Evolutionary conservation across 2,329 filamentous ascomycete genomes (phyloP).

Genomic region (Colletotrichum noveboracense): DNA sequence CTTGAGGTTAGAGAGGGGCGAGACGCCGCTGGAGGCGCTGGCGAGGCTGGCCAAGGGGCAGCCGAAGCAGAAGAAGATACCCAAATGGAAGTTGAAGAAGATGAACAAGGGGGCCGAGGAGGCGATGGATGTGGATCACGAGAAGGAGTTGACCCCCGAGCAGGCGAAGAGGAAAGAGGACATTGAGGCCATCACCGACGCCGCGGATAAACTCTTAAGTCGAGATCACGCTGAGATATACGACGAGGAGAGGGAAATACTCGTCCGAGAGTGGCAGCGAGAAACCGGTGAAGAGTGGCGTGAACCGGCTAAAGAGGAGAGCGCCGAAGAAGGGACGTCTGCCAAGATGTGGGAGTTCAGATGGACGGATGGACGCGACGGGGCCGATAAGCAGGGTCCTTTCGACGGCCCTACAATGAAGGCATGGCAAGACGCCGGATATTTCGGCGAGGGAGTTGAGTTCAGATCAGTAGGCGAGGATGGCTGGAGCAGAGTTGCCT

Average conservation of each 20-base stretch:
- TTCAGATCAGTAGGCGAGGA: slow-evolving; percentile 67
- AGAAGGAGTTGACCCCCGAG: slow-evolving; percentile 67
- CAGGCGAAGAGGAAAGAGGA: slow-evolving; percentile 73
- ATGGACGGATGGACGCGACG: slow-evolving; percentile 89
- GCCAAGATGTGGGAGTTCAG: slow-evolving; percentile 82
- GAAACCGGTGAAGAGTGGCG: slow-evolving; percentile 90
- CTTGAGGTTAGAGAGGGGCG: slow-evolving; percentile 73
- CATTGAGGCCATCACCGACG: slow-evolving; percentile 85
- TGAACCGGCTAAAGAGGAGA: slow-evolving; percentile 43
- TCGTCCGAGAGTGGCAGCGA: slow-evolving; percentile 81
- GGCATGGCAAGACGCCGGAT: slow-evolving; percentile 89
- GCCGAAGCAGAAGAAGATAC: slow-evolving; percentile 59
- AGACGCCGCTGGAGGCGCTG: slow-evolving; percentile 88
- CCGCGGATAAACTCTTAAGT: slow-evolving; percentile 84
- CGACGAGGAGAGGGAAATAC: slow-evolving; percentile 81
- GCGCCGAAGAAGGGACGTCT: slow-evolving; percentile 28
- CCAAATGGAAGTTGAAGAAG: slow-evolving; percentile 75
- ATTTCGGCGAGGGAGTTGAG: slow-evolving; percentile 90
- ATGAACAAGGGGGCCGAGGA: slow-evolving; percentile 58
- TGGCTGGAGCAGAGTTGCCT: slow-evolving; percentile 57
- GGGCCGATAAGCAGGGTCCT: slow-evolving; percentile 79
- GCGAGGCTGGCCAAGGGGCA: slow-evolving; percentile 77
- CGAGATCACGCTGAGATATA: slow-evolving; percentile 91
- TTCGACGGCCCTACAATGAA: slow-evolving; percentile 87
- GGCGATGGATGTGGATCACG: slow-evolving; percentile 73